Base-by-base conservation (phyloP, 192 early-diverging fungal genomes). In the Diversispora epigaea region DNA sequence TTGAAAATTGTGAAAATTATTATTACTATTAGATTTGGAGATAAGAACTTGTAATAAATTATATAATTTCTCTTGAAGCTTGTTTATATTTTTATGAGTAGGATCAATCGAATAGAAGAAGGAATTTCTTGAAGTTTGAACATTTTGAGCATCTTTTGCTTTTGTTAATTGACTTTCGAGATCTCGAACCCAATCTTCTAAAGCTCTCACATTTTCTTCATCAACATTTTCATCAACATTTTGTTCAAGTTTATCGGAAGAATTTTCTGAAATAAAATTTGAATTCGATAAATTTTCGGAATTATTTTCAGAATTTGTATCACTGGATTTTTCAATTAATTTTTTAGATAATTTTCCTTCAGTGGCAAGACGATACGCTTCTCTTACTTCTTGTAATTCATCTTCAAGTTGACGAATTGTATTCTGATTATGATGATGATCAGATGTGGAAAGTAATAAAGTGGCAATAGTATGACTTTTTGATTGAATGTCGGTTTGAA, bases 81-180 rank as follows among this genome's bases (percentile, higher is more conserved):
- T 7, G 8, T 75, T 58, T 40, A 75, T 4, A 54, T 44, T 39
- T 65, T 65, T 65, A 6, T 75, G 45, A 54, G 62, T 54, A 14
- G 45, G 61, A 52, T 75, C 62, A 10, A 41, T 52, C 4, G 52
- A 46, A 65, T 47, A 15, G 39, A 65, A 12, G 5, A 15, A 2
- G 4, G 73, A 75, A 54, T 39, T 75, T 40, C 40, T 15, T 15
- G 49, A 22, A 10, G 60, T 55, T 52, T 45, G 62, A 52, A 54
- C 8, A 75, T 52, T 22, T 43, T 75, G 61, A 22, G 46, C 32
- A 9, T 63, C 60, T 54, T 75, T 75, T 0, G 49, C 32, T 32
- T 65, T 75, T 43, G 46, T 55, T 19, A 75, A n/a, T 65, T 75
- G 61, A 39, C 22, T 17, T 54, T 75, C 73, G 8, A 75, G 50